Base-by-base conservation (phyloP, 306 rosid genomes). In the Astragalus glycyphyllos region DNA sequence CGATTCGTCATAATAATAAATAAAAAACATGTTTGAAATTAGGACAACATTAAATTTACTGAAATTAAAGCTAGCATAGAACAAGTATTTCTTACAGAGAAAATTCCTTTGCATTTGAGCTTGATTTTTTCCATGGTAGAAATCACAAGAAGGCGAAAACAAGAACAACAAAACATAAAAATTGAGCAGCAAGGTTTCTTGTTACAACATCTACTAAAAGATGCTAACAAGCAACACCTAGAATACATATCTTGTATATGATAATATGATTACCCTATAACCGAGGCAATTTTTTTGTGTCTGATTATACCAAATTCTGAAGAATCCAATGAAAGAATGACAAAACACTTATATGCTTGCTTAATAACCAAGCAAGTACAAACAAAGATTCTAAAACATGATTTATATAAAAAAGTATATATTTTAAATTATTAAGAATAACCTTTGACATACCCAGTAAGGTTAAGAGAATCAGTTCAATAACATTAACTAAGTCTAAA, bases 291-390 rank as follows among this genome's bases (percentile, higher is more conserved):
- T 65, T 63, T 53, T 42, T 38, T 34, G 51, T 63, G 66, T 75
- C 71, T 55, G 56, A 60, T 35, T 60, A 65, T 41, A 64, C 56
- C 69, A 80, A 74, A 69, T 66, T 81, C 84, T 74, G 20, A 79
- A 58, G 70, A 72, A 69, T 80, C 79, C 79, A 82, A 81, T 82
- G 16, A 88, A 86, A 82, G 86, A 83, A 79, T 86, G 86, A 50
- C 34, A 75, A 54, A 58, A 58, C 75, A 76, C 69, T 71, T 68
- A 68, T 68, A 68, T 57, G 78, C 80, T 94, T 76, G 85, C 96
- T 94, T 90, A 67, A 63, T 26, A 70, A 76, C 72, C 71, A 94
- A 87, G 98, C 84, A 90, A 93, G 81, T 75, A 72, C 74, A 70
- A 78, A 56, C 63, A 79, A 77, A 83, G 82, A 87, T 79, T 77